Percentiles rank a stretch among this genome's conserved stretches.
Evolutionary conservation across 2,329 filamentous ascomycete genomes (phyloP).

Genomic region (Sarocladiaceae sp.): DNA sequence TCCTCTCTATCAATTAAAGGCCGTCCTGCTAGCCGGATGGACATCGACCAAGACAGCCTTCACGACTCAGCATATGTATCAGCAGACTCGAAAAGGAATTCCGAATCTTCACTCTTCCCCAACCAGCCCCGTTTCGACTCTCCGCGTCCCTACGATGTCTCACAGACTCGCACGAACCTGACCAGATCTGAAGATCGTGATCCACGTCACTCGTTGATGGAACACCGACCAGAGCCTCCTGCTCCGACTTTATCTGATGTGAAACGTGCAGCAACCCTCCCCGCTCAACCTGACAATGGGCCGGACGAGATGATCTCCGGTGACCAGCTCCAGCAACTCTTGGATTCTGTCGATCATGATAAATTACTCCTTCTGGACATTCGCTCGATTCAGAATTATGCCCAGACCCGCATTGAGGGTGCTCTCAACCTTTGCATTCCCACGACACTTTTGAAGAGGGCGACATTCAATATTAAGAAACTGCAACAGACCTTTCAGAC

Average conservation of each 20-base stretch:
- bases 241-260: constrained; percentile 20
- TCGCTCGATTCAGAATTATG: constrained; percentile 79
- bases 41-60: constrained; percentile 40
- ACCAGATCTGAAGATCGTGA: constrained; percentile 47
- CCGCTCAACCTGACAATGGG: constrained; percentile 41
- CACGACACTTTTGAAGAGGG: constrained; percentile 85
- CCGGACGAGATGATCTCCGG: constrained; percentile 49
- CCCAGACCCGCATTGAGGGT: constrained; percentile 68
- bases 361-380: constrained; percentile 74
- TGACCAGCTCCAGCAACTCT: constrained; percentile 50
- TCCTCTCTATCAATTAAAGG: constrained; percentile 29
- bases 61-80: constrained; percentile 53
- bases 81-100: constrained; percentile 49
- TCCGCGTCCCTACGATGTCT: constrained; percentile 25
- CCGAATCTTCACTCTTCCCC: constrained; percentile 42
- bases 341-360: constrained; percentile 36
- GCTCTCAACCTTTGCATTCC: constrained; percentile 93
- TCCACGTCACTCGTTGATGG: constrained; percentile 50
- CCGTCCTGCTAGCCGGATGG: constrained; percentile 27
- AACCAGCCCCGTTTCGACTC: constrained; percentile 39
- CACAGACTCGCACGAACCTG: constrained; percentile 22
- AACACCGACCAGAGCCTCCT: constrained; percentile 40
- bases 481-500: constrained; percentile 81
- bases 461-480: constrained; percentile 85
- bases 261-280: constrained; percentile 47